A percentile compares a stretch with the other conserved stretches of the same genome.
Evolutionary conservation across 805 yeast species (phyloP).

Genomic region (Pichia pseudocactophila): DNA sequence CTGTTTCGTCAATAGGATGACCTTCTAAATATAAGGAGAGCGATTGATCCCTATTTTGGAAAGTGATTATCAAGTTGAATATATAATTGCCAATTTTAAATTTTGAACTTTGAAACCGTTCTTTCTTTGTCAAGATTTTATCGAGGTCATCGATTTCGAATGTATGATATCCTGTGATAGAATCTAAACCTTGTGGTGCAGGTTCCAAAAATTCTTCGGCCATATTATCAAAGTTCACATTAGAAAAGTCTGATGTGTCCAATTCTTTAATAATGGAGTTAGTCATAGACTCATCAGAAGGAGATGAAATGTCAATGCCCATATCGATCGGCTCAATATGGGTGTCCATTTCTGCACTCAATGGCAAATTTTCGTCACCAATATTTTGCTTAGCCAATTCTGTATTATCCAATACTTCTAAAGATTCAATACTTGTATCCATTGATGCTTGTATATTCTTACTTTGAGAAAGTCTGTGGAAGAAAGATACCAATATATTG

Average conservation of each 20-base stretch:
- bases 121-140: slow-evolving; percentile 25
- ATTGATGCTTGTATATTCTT: too few species aligned
- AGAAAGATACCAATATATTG: too few species aligned
- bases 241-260: background rate
- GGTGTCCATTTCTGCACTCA: too few species aligned
- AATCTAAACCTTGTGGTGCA: slow-evolving; percentile 27
- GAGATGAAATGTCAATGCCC: too few species aligned
- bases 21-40: slow-evolving; percentile 80
- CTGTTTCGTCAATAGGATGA: slow-evolving; percentile 31
- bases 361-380: too few species aligned
- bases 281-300: too few species aligned
- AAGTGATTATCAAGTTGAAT: slow-evolving; percentile 6
- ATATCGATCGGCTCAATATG: too few species aligned
- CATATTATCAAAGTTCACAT: slow-evolving; percentile 10
- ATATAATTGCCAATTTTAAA: slow-evolving; percentile 45
- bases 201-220: slow-evolving; percentile 17
- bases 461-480: too few species aligned
- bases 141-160: slow-evolving; percentile 32
- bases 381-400: too few species aligned
- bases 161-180: slow-evolving; percentile 25
- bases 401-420: background rate
- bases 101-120: slow-evolving; percentile 30
- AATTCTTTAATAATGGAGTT: background rate
- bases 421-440: background rate
- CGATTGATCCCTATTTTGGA: slow-evolving; percentile 27